A percentile compares a stretch with the other conserved stretches of the same genome.
Evolutionary conservation across 2,329 filamentous ascomycete species (phyloP).

Genomic region (Fusarium sp.): DNA sequence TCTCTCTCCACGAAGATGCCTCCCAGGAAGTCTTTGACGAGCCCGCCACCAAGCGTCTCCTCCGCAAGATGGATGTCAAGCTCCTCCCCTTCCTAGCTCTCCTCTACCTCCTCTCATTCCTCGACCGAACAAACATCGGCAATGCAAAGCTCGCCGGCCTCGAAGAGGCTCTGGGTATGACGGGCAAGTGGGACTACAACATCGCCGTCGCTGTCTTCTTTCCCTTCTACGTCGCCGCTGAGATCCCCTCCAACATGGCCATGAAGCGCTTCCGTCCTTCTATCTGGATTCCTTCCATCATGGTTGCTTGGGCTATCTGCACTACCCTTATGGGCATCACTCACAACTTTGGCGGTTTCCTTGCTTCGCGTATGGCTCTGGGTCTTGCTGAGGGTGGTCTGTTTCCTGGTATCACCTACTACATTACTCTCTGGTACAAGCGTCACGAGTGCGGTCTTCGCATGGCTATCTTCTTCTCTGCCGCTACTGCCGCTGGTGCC

Average conservation of each 20-base stretch:
- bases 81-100: slow-evolving; percentile 70
- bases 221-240: slow-evolving; percentile 60
- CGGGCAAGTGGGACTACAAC: slow-evolving; percentile 51
- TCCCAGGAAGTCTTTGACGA: slow-evolving; percentile 46
- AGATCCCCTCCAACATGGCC: slow-evolving; percentile 64
- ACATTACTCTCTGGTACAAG: slow-evolving; percentile 69
- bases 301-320: slow-evolving; percentile 59
- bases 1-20: slow-evolving; percentile 42
- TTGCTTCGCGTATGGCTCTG: slow-evolving; percentile 60
- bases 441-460: slow-evolving; percentile 70
- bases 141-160: slow-evolving; percentile 71
- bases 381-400: slow-evolving; percentile 66
- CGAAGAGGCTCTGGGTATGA: slow-evolving; percentile 47
- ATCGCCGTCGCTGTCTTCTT: slow-evolving; percentile 63
- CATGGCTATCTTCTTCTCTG: slow-evolving; percentile 69
- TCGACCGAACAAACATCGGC: slow-evolving; percentile 57
- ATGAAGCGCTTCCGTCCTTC: slow-evolving; percentile 61
- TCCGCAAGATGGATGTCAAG: slow-evolving; percentile 65
- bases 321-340: slow-evolving; percentile 62
- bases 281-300: slow-evolving; percentile 60
- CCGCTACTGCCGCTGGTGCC: slow-evolving; percentile 69
- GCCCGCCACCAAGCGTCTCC: slow-evolving; percentile 59
- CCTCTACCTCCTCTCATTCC: slow-evolving; percentile 68
- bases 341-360: slow-evolving; percentile 58
- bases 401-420: slow-evolving; percentile 72